Evolutionary conservation across 2,329 filamentous ascomycete genomes (phyloP), one percentile per base, ranked within the genome.

Genomic region (Trichocomaceae sp.): DNA sequence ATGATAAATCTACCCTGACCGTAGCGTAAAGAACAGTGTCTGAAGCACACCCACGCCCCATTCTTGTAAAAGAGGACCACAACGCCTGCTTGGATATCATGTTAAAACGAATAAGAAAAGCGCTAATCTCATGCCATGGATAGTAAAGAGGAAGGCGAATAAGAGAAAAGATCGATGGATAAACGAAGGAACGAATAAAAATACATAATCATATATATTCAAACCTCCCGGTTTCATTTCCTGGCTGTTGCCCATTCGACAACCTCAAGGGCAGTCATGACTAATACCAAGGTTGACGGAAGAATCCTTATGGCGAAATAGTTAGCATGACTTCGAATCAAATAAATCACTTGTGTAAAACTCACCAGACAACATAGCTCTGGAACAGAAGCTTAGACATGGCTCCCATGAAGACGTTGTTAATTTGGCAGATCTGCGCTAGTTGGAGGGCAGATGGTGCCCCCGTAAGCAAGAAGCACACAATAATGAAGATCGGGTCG

Each of bases 401-500:
- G 48, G 93, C 90, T 17, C 86, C 84, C 77, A 97, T 92, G 71
- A 90, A 99, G 9, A 99, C 93, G 59, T 87, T 87, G 72, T 99
- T 99, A 75, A 97, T 88, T 79, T 97, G 93, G 75, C 93, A 99
- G 58, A 99, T 99, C 75, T 99, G 93, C 6, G 93, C 92, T 66
- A 99, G 77, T 74, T 99, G 93, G 60, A 99, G 78, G 23, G 93
- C 93, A 59, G 87, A 95, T 5, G 93, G 93, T 2, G 93, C 93
- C 35, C 93, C 93, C 0, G 90, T 92, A 61, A 99, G 86, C 60
- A 99, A 78, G 80, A 97, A 99, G 74, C 91, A 96, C 35, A 99
- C 93, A 62, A 99, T 89, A 62, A 99, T 85, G 71, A 99, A 99
- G 64, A 99, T 99, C 9, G 93, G 93, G 67, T 99, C 93, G 68